Base-by-base conservation (phyloP, 2,329 filamentous ascomycete genomes). In the Aureobasidium zeae region DNA sequence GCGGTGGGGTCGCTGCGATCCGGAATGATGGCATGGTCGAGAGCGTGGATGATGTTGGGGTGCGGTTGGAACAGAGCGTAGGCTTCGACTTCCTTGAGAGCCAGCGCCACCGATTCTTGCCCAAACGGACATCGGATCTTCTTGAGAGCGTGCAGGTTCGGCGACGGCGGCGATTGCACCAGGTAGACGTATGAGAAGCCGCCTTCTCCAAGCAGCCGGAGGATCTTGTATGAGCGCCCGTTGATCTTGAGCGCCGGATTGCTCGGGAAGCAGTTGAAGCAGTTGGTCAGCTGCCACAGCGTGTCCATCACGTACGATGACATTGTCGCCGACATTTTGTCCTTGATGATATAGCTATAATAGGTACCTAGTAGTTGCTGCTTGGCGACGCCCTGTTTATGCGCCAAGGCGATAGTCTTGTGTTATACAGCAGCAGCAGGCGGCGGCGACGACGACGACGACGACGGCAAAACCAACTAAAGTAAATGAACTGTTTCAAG, bases 181-280 rank as follows among this genome's bases (percentile, higher is more conserved):
- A 98, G 84, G 68, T 98, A 98, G 55, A 98, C 91, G 66, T 96
- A 98, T 52, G 87, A 94, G 72, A 98, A 98, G 58, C 91, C 91
- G 61, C 91, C 91, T 75, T 98, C 91, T 63, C 91, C 91, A 3
- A 98, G 74, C 38, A 98, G 72, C 48, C 91, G 83, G 55, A 94
- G 70, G 61, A 98, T 93, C 73, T 95, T 96, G 74, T 95, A 95
- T 67, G 80, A 91, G 49, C 87, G 81, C 58, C 75, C 83, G 66
- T 96, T 96, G 70, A 98, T 91, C 67, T 91, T 94, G 54, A 98
- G 77, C 45, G 89, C 86, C 46, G 91, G 89, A 52, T 86, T 89
- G 55, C 85, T 85, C 11, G 91, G 89, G 61, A 98, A 96, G 71
- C 91, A 98, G 65, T 83, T 89, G 66, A 96, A 80, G 72, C 89